Evolutionary conservation across 1,284 basidiomycete genomes (phyloP).

Genomic region (Tranzscheliella williamsii): DNA sequence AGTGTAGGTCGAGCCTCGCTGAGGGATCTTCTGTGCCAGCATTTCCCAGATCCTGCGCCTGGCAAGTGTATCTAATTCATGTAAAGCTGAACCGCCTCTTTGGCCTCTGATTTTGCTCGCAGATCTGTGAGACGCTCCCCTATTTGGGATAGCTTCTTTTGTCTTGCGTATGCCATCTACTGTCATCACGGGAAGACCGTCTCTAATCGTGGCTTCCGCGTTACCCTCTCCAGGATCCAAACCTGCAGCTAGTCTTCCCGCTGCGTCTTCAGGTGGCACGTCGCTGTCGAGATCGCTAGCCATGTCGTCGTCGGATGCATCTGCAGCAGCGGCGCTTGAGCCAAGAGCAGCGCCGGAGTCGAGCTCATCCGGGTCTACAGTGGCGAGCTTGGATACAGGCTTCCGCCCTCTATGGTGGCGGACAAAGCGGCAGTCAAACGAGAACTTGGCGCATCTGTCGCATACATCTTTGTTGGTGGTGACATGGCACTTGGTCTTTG

Average conservation of each 20-base stretch:
- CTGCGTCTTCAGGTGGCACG: constrained; percentile 1
- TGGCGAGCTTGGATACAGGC: constrained; percentile 33
- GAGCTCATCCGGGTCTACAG: constrained; percentile 17
- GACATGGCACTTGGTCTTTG: constrained; percentile 37
- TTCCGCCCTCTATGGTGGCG: constrained; percentile 30
- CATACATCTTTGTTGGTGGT: constrained; percentile 20
- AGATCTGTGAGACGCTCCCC: constrained; percentile 3
- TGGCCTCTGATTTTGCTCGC: constrained; percentile 21
- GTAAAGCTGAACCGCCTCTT: constrained; percentile 2
- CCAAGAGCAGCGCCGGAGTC: constrained; percentile 2
- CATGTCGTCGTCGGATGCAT: constrained; percentile 14
- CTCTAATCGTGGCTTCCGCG: constrained; percentile 2
- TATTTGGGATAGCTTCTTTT: neutral
- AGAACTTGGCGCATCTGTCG: constrained; percentile 34
- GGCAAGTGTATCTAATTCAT: constrained; percentile 30
- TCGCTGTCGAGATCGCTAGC: neutral
- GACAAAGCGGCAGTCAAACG: constrained; percentile 34
- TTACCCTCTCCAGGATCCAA: too few relatives aligned
- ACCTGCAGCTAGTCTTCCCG: too few relatives aligned
- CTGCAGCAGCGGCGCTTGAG: constrained; percentile 1
- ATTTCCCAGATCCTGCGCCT: constrained; percentile 38
- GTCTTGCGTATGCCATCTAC: neutral
- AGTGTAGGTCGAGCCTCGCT: constrained; percentile 38
- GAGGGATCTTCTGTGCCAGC: constrained; percentile 32
- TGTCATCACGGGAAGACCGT: neutral